A percentile compares a stretch with the other conserved stretches of the same genome.
Conservation (phyloP, 129 eudicot genomes). For the Logfia minima region DNA sequence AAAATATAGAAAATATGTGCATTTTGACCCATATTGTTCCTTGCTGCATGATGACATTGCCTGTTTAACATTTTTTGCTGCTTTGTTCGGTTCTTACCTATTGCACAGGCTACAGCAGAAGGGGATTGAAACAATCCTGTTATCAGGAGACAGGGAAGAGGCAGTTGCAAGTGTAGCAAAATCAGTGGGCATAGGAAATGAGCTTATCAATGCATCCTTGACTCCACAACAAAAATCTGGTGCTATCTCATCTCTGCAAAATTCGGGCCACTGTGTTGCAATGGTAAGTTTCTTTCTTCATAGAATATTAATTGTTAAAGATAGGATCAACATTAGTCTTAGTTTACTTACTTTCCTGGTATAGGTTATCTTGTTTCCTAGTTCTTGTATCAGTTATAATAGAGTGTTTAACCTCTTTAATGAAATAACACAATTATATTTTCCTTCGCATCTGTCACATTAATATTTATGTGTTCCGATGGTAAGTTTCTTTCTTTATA, state of each 20-base stretch:
- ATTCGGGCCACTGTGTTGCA: conserved; percentile 76
- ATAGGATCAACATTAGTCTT: not conserved
- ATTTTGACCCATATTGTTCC: not conserved
- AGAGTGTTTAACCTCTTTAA: too few species aligned
- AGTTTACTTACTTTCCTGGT: too few species aligned
- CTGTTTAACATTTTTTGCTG: conserved; percentile 20
- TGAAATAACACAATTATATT: too few species aligned
- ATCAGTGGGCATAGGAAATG: conserved; percentile 57
- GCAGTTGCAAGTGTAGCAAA: conserved; percentile 97
- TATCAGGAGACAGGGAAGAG: conserved; percentile 99
- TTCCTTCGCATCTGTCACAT: too few species aligned
- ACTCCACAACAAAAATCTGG: conserved; percentile 87
- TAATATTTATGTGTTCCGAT: conserved; percentile 50
- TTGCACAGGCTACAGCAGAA: conserved; percentile 59
- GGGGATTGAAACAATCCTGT: conserved; percentile 65
- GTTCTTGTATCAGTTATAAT: too few species aligned
- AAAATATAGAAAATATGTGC: not conserved
- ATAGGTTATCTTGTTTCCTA: too few species aligned
- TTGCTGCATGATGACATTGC: not conserved
- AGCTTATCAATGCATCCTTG: conserved; percentile 69
- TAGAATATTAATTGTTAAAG: not conserved
- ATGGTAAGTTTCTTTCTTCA: conserved; percentile 53
- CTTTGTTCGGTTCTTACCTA: conserved; percentile 2
- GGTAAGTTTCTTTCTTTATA: conserved; percentile 41
- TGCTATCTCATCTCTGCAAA: conserved; percentile 65